Base-by-base conservation (phyloP, 225 moss, liverwort and hornwort genomes). In the Straminergon stramineum region DNA sequence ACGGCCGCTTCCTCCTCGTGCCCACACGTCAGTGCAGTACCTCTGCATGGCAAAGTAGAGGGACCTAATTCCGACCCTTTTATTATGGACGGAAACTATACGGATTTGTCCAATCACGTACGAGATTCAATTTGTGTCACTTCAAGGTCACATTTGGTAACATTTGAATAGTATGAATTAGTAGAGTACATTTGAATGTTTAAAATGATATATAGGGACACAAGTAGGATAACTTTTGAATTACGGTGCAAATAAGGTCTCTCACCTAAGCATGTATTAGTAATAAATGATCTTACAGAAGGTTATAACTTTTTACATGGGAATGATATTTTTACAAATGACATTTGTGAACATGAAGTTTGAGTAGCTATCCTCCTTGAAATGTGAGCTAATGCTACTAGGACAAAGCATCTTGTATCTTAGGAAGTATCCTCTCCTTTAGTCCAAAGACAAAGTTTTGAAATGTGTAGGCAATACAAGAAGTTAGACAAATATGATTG, bases 191-290 rank as follows among this genome's bases (percentile, higher is more conserved):
- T 23, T 77, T 68, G 37, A 68, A 37, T 35, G 35, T 67, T 35
- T 35, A 19, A 61, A 61, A 61, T 61, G 61, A 11, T 61, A 26
- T 27, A 61, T 61, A 26, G 5, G 11, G 26, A 5, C 13, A 12
- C 12, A 61, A 61, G 27, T 61, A 26, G 61, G 20, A 5, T 26
- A 27, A 7, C 23, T 24, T 41, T 41, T 41, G 15, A 41, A 70
- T 24, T 23, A 14, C 4, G 6, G 21, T 6, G 0, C 28, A 45
- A 31, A 17, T 6, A 18, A 19, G 11, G 31, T 18, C 11, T 75
- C 14, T 2, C 10, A 48, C 1, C 0, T 48, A 3, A 11, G 17
- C 0, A 2, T 0, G 0, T 45, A 4, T 30, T n/a, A 21, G n/a
- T 48, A 7, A 7, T 4, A 23, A 39, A 70, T 39, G 71, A 39